A percentile compares a stretch with the other conserved stretches of the same genome.
phyloP scores from a whole-genome alignment of 176 grass and related monocot genomes.

The Stipa capillata region DNA sequence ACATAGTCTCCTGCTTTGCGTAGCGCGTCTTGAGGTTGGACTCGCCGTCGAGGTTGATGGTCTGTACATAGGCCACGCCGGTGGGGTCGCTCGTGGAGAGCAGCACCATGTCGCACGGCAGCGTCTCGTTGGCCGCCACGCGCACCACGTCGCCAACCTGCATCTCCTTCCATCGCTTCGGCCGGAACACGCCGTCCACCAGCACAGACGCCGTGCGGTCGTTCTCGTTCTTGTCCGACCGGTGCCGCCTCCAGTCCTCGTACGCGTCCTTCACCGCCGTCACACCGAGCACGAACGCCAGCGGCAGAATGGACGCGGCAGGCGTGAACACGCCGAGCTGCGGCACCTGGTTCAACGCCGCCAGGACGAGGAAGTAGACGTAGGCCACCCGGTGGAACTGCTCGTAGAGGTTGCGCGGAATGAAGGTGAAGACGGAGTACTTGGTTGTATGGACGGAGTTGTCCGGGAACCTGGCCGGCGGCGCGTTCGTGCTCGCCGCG shows the following conservation, averaged over 20 bases:
- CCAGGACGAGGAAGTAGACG: conserved; percentile 78
- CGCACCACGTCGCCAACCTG: conserved; percentile 64
- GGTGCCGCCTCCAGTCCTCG: conserved; percentile 92
- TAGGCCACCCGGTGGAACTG: conserved; percentile 91
- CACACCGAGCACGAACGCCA: conserved; percentile 76
- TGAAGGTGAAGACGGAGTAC: conserved; percentile 74
- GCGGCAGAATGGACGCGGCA: conserved; percentile 44
- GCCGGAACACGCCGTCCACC: conserved; percentile 36
- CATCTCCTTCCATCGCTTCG: conserved; percentile 68
- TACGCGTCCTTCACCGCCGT: conserved; percentile 89
- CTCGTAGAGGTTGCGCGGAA: conserved; percentile 93
- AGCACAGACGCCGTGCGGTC: conserved; percentile 36
- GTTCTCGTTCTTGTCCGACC: conserved; percentile 80
- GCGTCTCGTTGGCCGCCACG: conserved; percentile 50
- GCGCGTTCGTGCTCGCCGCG: conserved; percentile 36
- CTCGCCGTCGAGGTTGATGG: conserved; percentile 97
- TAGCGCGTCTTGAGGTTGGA: conserved; percentile 95
- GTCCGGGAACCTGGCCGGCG: conserved; percentile 28
- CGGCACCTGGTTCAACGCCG: conserved; percentile 61
- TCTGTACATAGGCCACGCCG: conserved; percentile 85
- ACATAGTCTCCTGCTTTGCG: conserved; percentile 73
- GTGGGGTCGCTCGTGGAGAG: conserved; percentile 86
- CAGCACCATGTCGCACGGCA: conserved; percentile 95
- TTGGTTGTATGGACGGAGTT: conserved; percentile 73
- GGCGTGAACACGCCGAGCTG: conserved; percentile 70